Percentiles rank a stretch among this genome's conserved stretches.
Evolutionary conservation across 257 asterid species (phyloP).

Genomic region (Cruciata laevipes): DNA sequence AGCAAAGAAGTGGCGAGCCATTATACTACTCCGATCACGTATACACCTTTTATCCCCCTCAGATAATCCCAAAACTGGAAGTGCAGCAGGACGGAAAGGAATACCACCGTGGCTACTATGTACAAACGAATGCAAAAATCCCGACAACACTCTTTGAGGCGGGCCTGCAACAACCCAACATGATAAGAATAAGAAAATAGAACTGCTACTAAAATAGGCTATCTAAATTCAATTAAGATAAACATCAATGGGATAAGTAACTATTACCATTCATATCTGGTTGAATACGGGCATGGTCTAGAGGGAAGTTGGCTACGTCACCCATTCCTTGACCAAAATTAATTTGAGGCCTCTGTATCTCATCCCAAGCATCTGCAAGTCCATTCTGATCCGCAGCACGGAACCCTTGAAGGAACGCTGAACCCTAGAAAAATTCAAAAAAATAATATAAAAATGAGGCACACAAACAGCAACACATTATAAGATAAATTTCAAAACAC

Average conservation of each 20-base stretch:
- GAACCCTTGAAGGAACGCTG: constrained; percentile 78
- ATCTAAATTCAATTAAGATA: neutral
- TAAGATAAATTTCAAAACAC: neutral
- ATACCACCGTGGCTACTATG: constrained; percentile 66
- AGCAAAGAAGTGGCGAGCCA: constrained; percentile 98
- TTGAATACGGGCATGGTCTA: constrained; percentile 46
- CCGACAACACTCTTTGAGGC: constrained; percentile 90
- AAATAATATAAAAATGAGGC: neutral
- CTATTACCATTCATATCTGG: constrained; percentile 66
- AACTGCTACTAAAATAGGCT: neutral
- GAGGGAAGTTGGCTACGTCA: constrained; percentile 47
- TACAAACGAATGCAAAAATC: constrained; percentile 89
- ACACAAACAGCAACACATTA: constrained; percentile 11
- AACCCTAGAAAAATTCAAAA: constrained; percentile 42
- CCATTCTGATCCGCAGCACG: constrained; percentile 66
- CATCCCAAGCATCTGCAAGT: constrained; percentile 90
- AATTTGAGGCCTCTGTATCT: constrained; percentile 71
- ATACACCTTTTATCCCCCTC: constrained; percentile 93
- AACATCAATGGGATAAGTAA: neutral
- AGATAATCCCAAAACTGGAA: constrained; percentile 89
- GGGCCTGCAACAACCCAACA: constrained; percentile 58
- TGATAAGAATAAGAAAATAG: neutral
- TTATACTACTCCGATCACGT: constrained; percentile 96
- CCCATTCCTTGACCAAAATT: constrained; percentile 40
- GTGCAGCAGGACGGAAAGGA: constrained; percentile 77